phyloP scores from a whole-genome alignment of 192 early-diverging fungal genomes.

The Martensiomyces pterosporus region DNA sequence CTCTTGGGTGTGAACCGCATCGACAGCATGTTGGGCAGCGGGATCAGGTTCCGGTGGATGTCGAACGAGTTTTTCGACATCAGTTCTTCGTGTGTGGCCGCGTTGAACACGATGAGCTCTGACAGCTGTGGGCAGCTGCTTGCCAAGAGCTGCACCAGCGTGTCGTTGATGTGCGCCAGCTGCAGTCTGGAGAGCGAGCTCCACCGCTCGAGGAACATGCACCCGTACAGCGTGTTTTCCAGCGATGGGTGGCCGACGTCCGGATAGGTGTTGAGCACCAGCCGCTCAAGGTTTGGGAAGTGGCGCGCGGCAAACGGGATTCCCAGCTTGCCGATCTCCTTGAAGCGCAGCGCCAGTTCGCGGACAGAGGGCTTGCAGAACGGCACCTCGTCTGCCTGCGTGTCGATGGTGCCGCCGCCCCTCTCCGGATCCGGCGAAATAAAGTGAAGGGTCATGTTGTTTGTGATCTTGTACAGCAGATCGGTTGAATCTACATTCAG shows the following conservation, averaged over 20 bases:
- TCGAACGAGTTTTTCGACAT: constrained; percentile 49
- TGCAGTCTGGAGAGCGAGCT: constrained; percentile 27
- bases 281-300: constrained; percentile 37
- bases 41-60: constrained; percentile 42
- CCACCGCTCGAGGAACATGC: constrained; percentile 50
- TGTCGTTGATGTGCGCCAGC: constrained; percentile 50
- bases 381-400: constrained; percentile 22
- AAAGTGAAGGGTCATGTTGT: constrained; percentile 42
- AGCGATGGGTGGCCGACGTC: constrained; percentile 47
- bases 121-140: constrained; percentile 37
- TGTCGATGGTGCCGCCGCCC: constrained; percentile 1
- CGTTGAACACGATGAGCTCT: constrained; percentile 48
- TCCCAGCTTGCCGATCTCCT: constrained; percentile 48
- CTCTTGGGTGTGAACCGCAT: constrained; percentile 52
- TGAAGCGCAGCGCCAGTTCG: constrained; percentile 46
- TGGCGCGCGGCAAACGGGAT: constrained; percentile 50
- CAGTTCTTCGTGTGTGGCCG: constrained; percentile 44
- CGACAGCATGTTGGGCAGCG: constrained; percentile 40
- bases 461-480: constrained; percentile 47
- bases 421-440: constrained; percentile 23
- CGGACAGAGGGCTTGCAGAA: constrained; percentile 49
- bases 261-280: constrained; percentile 35
- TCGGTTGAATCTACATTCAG: constrained; percentile 49
- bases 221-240: constrained; percentile 50
- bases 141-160: constrained; percentile 47